Percentiles rank a stretch among this genome's conserved stretches.
These are phyloP conservation scores for Cutaneotrichosporon cyanovorans DNA, from an alignment of 1,284 basidiomycete genomes.

Conservation along the genomic window DNA sequence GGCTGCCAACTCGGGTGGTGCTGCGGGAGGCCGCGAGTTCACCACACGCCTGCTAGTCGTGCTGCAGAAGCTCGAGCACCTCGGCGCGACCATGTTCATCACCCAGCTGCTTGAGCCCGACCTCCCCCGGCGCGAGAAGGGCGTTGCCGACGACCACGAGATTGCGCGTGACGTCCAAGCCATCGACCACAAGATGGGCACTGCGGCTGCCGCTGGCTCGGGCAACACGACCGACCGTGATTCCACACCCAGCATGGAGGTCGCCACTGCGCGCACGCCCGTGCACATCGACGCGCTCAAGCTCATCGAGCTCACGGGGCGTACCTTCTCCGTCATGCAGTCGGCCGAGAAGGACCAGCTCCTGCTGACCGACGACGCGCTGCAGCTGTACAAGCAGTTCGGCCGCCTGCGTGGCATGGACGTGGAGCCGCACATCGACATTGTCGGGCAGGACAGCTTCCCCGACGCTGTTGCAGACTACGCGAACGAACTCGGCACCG, in stretches of 20 bases:
- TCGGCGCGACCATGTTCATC: constrained; percentile 54
- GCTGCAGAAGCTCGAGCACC: constrained; percentile 82
- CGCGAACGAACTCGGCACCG: constrained; percentile 54
- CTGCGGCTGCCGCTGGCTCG: not conserved
- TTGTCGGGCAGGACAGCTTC: constrained; percentile 66
- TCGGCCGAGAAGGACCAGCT: constrained; percentile 63
- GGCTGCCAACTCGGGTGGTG: constrained; percentile 13
- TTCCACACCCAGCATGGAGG: not conserved
- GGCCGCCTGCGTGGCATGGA: constrained; percentile 64
- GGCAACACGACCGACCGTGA: constrained; percentile 3
- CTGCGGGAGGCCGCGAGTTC: constrained; percentile 31
- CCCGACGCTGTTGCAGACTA: constrained; percentile 60
- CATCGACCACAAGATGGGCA: too few relatives aligned
- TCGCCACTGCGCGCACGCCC: not conserved
- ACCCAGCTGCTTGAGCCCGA: constrained; percentile 48
- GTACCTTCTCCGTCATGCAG: constrained; percentile 76
- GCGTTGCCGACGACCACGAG: constrained; percentile 30
- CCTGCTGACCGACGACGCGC: constrained; percentile 65
- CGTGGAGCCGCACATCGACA: constrained; percentile 56
- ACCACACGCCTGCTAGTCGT: constrained; percentile 62
- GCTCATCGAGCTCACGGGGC: constrained; percentile 78
- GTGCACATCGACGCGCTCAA: constrained; percentile 62
- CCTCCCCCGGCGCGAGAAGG: not conserved
- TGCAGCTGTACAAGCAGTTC: constrained; percentile 69
- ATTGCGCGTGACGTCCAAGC: constrained; percentile 4